Base-by-base conservation (phyloP, 768 basidiomycete species). In the Podaxis sp. region DNA sequence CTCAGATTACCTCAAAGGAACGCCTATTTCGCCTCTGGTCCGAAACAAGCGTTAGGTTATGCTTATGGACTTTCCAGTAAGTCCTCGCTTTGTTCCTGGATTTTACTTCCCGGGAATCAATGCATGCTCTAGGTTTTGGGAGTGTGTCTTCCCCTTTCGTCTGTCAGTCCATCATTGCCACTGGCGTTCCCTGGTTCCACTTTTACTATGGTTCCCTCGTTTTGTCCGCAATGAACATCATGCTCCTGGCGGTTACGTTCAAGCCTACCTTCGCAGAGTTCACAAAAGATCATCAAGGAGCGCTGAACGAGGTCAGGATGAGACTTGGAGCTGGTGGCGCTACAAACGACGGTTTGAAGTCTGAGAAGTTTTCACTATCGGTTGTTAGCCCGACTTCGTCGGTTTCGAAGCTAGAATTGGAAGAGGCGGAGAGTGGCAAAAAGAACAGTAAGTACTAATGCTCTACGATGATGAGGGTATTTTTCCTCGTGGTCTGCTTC, bases 201-300 rank as follows among this genome's bases (percentile, higher is more conserved):
- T 87, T 87, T 65, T 87, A 86, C 67, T 79, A 78, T 57, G 84
- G 84, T 29, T 85, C 84, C 3, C 74, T 85, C 6, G 78, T 82
- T 11, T 70, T 85, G 24, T 79, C 82, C 29, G 78, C 70, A 1
- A 64, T 78, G 56, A 85, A 81, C 66, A 66, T 72, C 17, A 55
- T 65, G 13, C 75, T 83, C 41, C 70, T 83, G 36, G 68, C 73
- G 6, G 69, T 76, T 55, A 74, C 80, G 0, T 86, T 83, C 71
- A 74, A 68, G 55, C 81, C 85, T 0, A 85, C 82, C 0, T 36
- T 55, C 4, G 64, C 63, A n/a, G 60, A 61, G 22, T 46, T 33
- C 22, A 47, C 41, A 6, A 36, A 49, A 22, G 60, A 55, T 11
- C 53, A 19, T 33, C 52, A n/a, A 6, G 29, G 27, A 33, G 43